Evolutionary conservation across 2,329 filamentous ascomycete species (phyloP), one percentile per base, ranked within the genome.

Genomic region (Aulographum hederae): DNA sequence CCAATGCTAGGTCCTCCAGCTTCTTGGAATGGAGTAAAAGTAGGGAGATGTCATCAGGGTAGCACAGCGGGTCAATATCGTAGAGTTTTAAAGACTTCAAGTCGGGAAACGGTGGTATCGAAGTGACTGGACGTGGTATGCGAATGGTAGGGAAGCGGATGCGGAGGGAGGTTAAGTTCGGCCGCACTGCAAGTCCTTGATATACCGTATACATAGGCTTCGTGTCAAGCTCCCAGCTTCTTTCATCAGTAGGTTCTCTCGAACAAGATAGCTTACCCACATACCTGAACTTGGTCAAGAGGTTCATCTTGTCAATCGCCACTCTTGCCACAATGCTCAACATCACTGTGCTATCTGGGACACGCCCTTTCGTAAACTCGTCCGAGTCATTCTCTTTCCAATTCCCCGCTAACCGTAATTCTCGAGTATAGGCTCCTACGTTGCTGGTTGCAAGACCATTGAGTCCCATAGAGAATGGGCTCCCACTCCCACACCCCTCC

Each of bases 281-380:
- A 15, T 50, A 62, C 57, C 49, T 58, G 43, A 74, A 72, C 10
- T 53, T 55, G 36, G 61, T 50, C 37, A 75, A 49, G 30, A 60
- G 60, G 12, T 51, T 52, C 66, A 70, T 73, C 46, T 58, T 63
- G 46, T 73, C 68, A 20, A 72, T 51, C 2, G 65, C 67, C 3
- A 66, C 67, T 35, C 69, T 61, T 31, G 71, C 54, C 2, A 64
- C 58, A 31, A 71, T 66, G 44, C 70, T 72, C 42, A 74, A 51
- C 56, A 75, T 60, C 66, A 74, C 73, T 23, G 60, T 65, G 28
- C 64, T 69, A 48, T 74, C 69, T n/a, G 69, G 67, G 32, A 74
- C 63, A 23, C 68, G 54, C 0, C 69, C 69, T 28, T 61, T 62
- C 34, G 63, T 61, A 46, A 69, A 65, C 38, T 73, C 67, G 32